Evolutionary conservation across 129 eudicot genomes (phyloP).

Genomic region (Solidago caesia): DNA sequence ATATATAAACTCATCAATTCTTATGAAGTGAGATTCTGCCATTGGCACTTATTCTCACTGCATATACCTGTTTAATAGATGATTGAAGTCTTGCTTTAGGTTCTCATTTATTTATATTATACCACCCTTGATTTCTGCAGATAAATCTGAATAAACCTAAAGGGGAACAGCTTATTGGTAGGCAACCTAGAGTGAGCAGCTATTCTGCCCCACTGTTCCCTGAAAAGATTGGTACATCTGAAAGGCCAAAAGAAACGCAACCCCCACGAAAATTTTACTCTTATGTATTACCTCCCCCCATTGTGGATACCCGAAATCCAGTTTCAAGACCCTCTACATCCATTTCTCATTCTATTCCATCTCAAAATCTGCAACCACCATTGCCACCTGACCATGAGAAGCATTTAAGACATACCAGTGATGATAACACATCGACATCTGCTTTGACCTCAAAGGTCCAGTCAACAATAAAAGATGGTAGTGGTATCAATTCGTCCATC

Average conservation of each 20-base stretch:
- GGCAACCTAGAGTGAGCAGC: conserved; percentile 54
- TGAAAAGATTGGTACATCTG: conserved; percentile 65
- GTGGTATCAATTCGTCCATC: conserved; percentile 33
- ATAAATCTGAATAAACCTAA: conserved; percentile 35
- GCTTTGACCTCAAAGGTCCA: conserved; percentile 35
- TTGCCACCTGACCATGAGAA: neutral
- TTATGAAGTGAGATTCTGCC: neutral
- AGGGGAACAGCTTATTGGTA: conserved; percentile 43
- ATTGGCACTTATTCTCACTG: neutral
- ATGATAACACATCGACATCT: conserved; percentile 33
- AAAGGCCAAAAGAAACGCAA: conserved; percentile 51
- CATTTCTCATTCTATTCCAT: conserved; percentile 35
- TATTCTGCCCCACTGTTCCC: conserved; percentile 78
- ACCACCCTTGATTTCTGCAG: conserved; percentile 39
- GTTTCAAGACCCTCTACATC: conserved; percentile 40
- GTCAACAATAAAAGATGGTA: conserved; percentile 25
- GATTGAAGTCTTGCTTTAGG: neutral
- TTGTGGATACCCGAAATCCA: conserved; percentile 50
- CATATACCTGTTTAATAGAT: neutral
- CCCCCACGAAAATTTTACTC: conserved; percentile 54
- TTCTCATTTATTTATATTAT: neutral
- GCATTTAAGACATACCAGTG: conserved; percentile 16
- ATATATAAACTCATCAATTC: neutral
- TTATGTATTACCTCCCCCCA: conserved; percentile 80
- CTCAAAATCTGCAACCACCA: conserved; percentile 42